A percentile compares a stretch with the other conserved stretches of the same genome.
phyloP scores from a whole-genome alignment of 108 stramenopile genomes.

The Cylindrotheca fusiformis region DNA sequence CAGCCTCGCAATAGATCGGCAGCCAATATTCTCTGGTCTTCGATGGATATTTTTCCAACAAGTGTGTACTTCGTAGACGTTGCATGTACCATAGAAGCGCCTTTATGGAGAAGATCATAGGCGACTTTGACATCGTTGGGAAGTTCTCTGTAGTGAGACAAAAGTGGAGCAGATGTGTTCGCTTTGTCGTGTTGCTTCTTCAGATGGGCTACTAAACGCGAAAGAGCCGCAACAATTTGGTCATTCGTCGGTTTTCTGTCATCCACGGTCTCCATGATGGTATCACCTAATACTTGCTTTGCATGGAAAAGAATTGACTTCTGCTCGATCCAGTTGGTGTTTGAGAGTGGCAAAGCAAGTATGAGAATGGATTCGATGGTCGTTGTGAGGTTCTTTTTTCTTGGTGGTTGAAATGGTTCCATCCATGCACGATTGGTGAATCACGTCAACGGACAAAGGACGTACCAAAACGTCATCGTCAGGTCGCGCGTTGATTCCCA shows the following conservation, averaged over 20 bases:
- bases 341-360: too few species aligned
- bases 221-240: slow-evolving; percentile 7
- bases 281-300: too few species aligned
- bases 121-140: slow-evolving; percentile 50
- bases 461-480: too few species aligned
- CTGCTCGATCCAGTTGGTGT: too few species aligned
- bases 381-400: too few species aligned
- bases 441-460: too few species aligned
- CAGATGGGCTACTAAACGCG: slow-evolving; percentile 4
- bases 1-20: slow-evolving; percentile 68
- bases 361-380: slow-evolving; percentile 4
- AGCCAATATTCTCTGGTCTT: slow-evolving; percentile 38
- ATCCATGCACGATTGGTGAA: too few species aligned
- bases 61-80: slow-evolving; percentile 84
- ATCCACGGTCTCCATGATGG: too few species aligned
- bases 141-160: slow-evolving; percentile 58
- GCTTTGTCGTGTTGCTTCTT: slow-evolving; percentile 4
- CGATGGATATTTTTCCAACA: slow-evolving; percentile 45
- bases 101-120: slow-evolving; percentile 52
- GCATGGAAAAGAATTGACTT: too few species aligned
- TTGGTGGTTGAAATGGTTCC: too few species aligned
- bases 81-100: slow-evolving; percentile 51
- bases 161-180: slow-evolving; percentile 10
- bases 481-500: too few species aligned
- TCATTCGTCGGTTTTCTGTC: slow-evolving; percentile 16